Base-by-base conservation (phyloP, 2,329 filamentous ascomycete species). In the Exophiala mesophila region DNA sequence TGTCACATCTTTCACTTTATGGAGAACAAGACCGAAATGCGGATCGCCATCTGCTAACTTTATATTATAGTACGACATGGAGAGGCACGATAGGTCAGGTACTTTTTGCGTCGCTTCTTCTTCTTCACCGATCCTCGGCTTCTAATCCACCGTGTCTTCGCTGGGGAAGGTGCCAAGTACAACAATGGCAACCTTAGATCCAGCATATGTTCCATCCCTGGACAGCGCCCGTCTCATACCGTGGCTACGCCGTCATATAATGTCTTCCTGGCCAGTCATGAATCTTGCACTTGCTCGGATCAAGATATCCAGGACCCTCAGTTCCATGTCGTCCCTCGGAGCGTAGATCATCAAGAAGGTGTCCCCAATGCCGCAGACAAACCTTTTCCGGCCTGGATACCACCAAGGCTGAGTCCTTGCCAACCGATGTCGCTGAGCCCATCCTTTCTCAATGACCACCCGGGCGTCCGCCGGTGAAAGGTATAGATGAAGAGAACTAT, bases 401-500 rank as follows among this genome's bases (percentile, higher is more conserved):
- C 77, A 80, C 31, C 78, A 77, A 40, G 78, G 81, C 56, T 78
- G 76, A 5, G 85, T 62, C 35, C 62, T 55, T n/a, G 63, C 58
- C 18, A 66, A 55, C 12, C 76, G 76, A 64, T 80, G 77, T n/a
- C 75, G 57, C 66, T 94, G 80, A 1, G 83, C 88, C 87, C 88
- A 94, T 2, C 86, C 85, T 49, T 78, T 80, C 53, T 81, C 74
- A 17, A 94, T 66, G 16, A 92, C 74, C 40, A 83, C 70, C 54
- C 73, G 78, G 38, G 84, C 85, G 59, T 94, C 88, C 26, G 83
- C 77, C 0, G 86, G 85, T 57, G 92, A 86, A 40, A 94, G 72
- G 36, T 80, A 85, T 66, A 92, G 71, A 63, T 94, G 88, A 73
- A 92, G 71, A 3, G 80, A 84, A 47, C 83, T 77, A 53, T 92